Evolutionary conservation across 371 early-diverging fungal species (phyloP).

Genomic region (Mycotypha africana): DNA sequence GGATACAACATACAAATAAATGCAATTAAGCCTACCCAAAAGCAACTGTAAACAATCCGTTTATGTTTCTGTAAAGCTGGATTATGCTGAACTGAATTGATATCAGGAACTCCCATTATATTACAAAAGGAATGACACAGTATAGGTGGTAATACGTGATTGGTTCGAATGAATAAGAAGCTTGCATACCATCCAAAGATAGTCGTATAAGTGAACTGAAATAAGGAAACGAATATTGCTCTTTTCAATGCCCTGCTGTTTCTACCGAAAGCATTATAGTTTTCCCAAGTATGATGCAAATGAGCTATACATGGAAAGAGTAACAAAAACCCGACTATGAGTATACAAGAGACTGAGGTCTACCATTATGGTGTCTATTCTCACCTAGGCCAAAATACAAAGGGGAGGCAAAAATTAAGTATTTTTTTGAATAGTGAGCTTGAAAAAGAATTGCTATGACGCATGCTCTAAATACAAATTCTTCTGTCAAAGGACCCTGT

Average conservation of each 20-base stretch:
- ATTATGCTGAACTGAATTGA: constrained; percentile 16
- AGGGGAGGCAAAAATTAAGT: constrained; percentile 49
- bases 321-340: too few species aligned
- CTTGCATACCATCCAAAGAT: constrained; percentile 70
- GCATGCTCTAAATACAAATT: constrained; percentile 62
- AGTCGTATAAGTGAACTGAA: constrained; percentile 61
- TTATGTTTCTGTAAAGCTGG: neutral
- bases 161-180: constrained; percentile 49
- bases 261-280: constrained; percentile 32
- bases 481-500: constrained; percentile 67
- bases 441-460: constrained; percentile 47
- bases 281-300: constrained; percentile 57
- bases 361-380: too few species aligned
- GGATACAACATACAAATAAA: constrained; percentile 8
- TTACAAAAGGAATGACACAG: constrained; percentile 63
- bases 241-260: constrained; percentile 23
- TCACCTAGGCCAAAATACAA: constrained; percentile 66
- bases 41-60: constrained; percentile 11
- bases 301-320: constrained; percentile 35
- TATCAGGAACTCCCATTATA: constrained; percentile 60
- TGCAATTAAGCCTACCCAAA: constrained; percentile 10
- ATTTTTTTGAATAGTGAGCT: constrained; percentile 26
- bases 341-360: too few species aligned
- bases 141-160: constrained; percentile 33
- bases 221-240: constrained; percentile 30